Evolutionary conservation across 1,284 basidiomycete genomes (phyloP), one percentile per base, ranked within the genome.

Genomic region (Cutaneotrichosporon daszewskae): DNA sequence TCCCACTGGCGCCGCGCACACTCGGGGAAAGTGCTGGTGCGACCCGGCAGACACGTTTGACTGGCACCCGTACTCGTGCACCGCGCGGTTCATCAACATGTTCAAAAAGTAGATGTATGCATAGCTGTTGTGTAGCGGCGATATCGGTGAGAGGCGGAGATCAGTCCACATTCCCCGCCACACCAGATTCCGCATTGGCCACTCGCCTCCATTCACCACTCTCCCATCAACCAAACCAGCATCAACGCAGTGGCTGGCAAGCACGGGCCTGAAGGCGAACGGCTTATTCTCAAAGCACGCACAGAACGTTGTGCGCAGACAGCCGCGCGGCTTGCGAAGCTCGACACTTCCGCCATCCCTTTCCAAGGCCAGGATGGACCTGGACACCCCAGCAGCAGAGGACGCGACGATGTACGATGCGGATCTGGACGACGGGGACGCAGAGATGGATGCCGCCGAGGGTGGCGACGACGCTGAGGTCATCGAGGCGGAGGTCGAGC

Each of bases 1-100:
- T 45, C 71, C 71, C 0, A 63, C 64, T 43, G 69, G 69, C 9
- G 66, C 69, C 13, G 63, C 67, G 10, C 69, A 73, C 48, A 47
- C 55, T 14, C 53, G 60, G 26, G 62, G 63, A 13, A 65, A 65
- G 28, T 73, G 71, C 47, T 66, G 58, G 57, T 72, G 70, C 49
- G 63, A 73, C 49, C 55, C 57, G 18, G 51, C 45, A 23, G 66
- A 72, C 53, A 70, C 67, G 53, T 71, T 72, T 51, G 66, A 71
- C 23, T 37, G 22, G 8, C 7, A 23, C 19, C 17, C 13, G n/a
- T 42, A 42, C 27, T 42, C 40, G 19, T 42, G 40, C 32, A 42
- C 33, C 20, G 4, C 5, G 13, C 32, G 25, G 18, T 42, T 18
- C 22, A 11, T 32, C 22, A 17, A 25, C 23, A 24, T 32, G 29